Evolutionary conservation across 163 green algal species (phyloP), one percentile per base, ranked within the genome.

Genomic region (Scenedesmus sp.): DNA sequence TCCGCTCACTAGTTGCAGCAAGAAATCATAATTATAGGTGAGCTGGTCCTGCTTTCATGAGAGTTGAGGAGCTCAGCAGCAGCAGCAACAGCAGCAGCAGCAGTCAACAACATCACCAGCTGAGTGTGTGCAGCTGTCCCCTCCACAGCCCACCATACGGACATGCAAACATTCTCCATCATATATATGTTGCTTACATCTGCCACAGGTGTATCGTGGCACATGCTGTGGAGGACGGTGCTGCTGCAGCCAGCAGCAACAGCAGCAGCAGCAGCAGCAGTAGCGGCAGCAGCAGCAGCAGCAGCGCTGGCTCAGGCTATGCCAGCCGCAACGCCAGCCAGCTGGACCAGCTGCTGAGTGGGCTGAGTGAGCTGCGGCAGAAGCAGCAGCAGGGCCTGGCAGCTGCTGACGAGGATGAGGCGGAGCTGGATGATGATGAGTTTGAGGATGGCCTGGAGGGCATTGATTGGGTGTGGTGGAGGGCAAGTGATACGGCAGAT

Each of bases 381-480:
- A 81, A 82, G 55, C 88, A 91, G 77, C 15, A 55, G 46, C 55
- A 70, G n/a, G 88, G 88, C 2, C 55, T 91, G 67, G 10, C 20
- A 9, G 20, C 4, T 5, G 74, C 64, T 46, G 73, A 3, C 0
- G 62, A 89, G n/a, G 89, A 62, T 10, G 89, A 92, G 10, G 89
- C 59, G 2, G 81, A 89, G 23, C 23, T 46, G 74, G 34, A 46
- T 26, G 66, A 76, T 8, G 88, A 91, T 46, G 82, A 89, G 81
- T 83, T 83, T 89, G 89, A 89, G 9, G 60, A 85, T 23, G 82
- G 18, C 9, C 64, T 89, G 55, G 89, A 92, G 52, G 88, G 87
- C 7, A 23, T 70, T 20, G 87, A 91, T 4, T 91, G 87, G 87
- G 87, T 87, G 55, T 91, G 87, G 87, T 91, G 87, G 87, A 83